phyloP scores from a whole-genome alignment of 176 grass and related monocot genomes.

The Leersia perrieri region DNA sequence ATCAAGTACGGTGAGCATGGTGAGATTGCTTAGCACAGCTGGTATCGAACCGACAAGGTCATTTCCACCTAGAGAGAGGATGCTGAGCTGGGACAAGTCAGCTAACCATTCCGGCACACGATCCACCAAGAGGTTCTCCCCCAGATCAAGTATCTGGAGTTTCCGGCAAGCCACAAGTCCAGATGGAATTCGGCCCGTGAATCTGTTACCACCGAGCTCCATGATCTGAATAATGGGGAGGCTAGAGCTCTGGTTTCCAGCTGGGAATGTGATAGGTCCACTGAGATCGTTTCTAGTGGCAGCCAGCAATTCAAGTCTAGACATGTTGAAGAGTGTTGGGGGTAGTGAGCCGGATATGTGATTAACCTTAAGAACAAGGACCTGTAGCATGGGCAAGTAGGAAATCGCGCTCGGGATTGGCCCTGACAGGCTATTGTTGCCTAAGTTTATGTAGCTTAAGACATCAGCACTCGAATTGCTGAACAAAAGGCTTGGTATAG shows the following conservation, averaged over 20 bases:
- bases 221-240: background rate
- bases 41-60: background rate
- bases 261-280: background rate
- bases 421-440: slow-evolving; percentile 11
- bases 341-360: slow-evolving; percentile 3
- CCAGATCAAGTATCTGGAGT: background rate
- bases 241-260: background rate
- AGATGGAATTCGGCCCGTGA: background rate
- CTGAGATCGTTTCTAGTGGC: background rate
- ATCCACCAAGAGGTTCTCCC: background rate
- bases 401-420: background rate
- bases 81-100: background rate
- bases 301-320: background rate
- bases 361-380: background rate
- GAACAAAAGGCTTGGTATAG: background rate
- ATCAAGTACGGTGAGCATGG: background rate
- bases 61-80: background rate
- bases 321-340: slow-evolving; percentile 17
- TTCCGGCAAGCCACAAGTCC: background rate
- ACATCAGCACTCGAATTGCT: background rate
- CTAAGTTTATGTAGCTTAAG: background rate
- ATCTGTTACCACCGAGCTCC: background rate
- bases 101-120: background rate
- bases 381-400: background rate
- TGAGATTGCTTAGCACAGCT: background rate